Base-by-base conservation (phyloP, 805 yeast species). In the Wickerhamomyces chambardii region DNA sequence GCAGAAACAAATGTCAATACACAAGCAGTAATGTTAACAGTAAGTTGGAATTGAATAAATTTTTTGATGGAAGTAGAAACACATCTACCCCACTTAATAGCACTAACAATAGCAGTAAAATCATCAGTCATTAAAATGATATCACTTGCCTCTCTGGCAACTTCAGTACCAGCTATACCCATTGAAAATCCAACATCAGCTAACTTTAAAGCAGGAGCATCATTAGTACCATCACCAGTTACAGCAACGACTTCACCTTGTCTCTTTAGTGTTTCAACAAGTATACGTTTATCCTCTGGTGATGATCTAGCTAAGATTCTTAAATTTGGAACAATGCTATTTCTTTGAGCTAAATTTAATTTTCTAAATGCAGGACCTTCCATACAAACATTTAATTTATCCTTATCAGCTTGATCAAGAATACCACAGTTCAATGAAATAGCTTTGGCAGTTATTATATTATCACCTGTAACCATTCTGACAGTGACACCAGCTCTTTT, bases 101-200 rank as follows among this genome's bases (percentile, higher is more conserved):
- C 99, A 56, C 85, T 84, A 31, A 92, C 97, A 58, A 92, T 92
- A 30, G 94, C 89, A 5, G 85, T 68, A 54, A 92, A 92, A 63
- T 92, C 95, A 62, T 92, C 95, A 31, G 90, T 89, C 92, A 85
- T 85, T 43, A 85, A 69, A 46, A 85, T 84, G 47, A 85, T 85
- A 61, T 85, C 95, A 9, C 90, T 84, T 7, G 98, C 98, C 56
- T 92, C 99, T 58, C 96, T 76, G 9, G 99, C 98, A 42, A 92
- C 97, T 61, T 92, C 99, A 2, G 98, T 92, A 45, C 99, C 99
- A 8, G 95, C 73, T 41, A 89, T 85, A 45, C 99, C 99, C 99
- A 92, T 92, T 3, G 97, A 84, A 54, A 92, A 90, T 2, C 99
- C 99, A 39, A 92, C 95, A 61, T 92, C 97, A 0, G 98, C 99